A percentile compares a stretch with the other conserved stretches of the same genome.
phyloP scores from a whole-genome alignment of 2,329 filamentous ascomycete species.

The Dactylonectria macrodidyma region DNA sequence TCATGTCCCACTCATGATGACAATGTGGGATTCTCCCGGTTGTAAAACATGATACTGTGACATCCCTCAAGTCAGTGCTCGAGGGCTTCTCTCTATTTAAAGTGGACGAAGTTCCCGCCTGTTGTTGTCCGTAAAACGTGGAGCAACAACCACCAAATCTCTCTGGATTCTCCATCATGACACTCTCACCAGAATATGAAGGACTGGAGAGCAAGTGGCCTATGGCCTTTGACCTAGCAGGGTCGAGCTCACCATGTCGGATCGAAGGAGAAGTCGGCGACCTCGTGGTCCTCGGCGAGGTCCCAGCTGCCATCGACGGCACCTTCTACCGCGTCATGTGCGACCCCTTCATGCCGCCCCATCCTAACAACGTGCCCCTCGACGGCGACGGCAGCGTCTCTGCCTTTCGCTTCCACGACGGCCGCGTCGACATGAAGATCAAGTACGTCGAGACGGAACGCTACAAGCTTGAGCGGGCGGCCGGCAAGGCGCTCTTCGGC shows the following conservation, averaged over 20 bases:
- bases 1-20: no score
- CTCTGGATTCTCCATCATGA: no score
- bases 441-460: constrained; percentile 59
- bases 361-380: constrained; percentile 53
- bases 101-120: no score
- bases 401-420: constrained; percentile 54
- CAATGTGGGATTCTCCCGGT: no score
- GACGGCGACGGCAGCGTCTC: constrained; percentile 59
- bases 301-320: constrained; percentile 42
- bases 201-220: constrained; percentile 17
- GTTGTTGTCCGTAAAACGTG: no score
- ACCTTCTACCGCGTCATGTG: constrained; percentile 55
- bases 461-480: constrained; percentile 55
- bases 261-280: constrained; percentile 32
- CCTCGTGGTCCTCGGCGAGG: constrained; percentile 37
- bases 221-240: constrained; percentile 22
- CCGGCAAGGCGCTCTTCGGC: constrained; percentile 46
- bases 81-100: no score
- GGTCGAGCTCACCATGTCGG: constrained; percentile 22
- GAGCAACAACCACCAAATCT: no score
- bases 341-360: constrained; percentile 56
- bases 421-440: constrained; percentile 52
- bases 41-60: no score
- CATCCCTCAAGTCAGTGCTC: no score
- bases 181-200: no score